Evolutionary conservation across 192 early-diverging fungal genomes (phyloP), one percentile per base, ranked within the genome.

Genomic region (Glomus cerebriforme): DNA sequence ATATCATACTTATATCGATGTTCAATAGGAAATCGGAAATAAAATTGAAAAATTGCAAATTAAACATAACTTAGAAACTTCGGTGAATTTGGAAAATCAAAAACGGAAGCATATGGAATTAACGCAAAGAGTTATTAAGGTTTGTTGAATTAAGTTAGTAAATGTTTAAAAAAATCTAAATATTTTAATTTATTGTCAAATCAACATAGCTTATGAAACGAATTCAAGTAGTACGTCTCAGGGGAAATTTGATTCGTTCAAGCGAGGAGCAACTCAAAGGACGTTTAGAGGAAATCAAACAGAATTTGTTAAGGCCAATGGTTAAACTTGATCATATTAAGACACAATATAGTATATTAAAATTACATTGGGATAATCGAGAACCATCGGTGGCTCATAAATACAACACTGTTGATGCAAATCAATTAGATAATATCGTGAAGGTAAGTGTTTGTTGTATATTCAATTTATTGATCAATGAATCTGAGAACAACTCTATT

Each of bases 231-330:
- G 83, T 98, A 75, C 88, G 94, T 29, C 92, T 94, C 66, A 89
- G 91, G 37, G 96, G 96, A 0, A 92, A 93, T 79, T 91, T 93
- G 10, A 86, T 98, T 59, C 87, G 90, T 7, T 84, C 85, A n/a
- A 93, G 95, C 66, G 97, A 99, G 82, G 96, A 97, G 81, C 78
- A 84, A 31, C 87, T 98, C 60, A 84, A 92, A 69, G 86, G 90
- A 7, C 86, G 92, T 34, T 81, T 96, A 32, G 95, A 96, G 79
- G 88, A 89, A 34, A 86, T 97, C 74, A 83, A 91, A 75, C 86
- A 89, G 37, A 91, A 96, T 65, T 84, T 97, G 66, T 82, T 89
- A 43, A 92, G 90, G 70, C 93, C 96, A 15, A 90, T 91, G 4
- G 91, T 93, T 71, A 95, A 96, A 78, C 88, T 93, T 78, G 93